Evolutionary conservation across 768 basidiomycete species (phyloP).

Genomic region (Pulveroboletus sp.): DNA sequence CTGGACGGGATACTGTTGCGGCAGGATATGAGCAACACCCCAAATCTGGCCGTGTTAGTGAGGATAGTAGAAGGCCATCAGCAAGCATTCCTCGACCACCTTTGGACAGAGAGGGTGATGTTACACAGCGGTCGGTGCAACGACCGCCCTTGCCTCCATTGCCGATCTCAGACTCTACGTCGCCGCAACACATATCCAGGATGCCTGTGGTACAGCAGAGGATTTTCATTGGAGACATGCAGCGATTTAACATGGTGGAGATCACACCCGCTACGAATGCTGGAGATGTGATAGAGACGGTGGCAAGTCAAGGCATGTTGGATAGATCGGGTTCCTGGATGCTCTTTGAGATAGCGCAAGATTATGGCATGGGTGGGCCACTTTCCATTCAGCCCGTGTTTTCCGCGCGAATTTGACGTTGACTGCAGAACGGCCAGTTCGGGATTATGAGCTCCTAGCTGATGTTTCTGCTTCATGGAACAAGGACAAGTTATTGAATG

Average conservation of each 20-base stretch:
- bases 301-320: constrained; percentile 64
- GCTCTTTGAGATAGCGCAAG: constrained; percentile 84
- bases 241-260: constrained; percentile 71
- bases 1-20: constrained; percentile 13
- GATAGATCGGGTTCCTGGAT: constrained; percentile 75
- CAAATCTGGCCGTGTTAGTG: constrained; percentile 23
- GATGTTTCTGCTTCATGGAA: constrained; percentile 88
- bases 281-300: constrained; percentile 62
- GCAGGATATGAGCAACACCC: constrained; percentile 15
- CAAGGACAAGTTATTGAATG: constrained; percentile 72
- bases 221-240: constrained; percentile 73
- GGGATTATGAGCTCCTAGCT: constrained; percentile 78
- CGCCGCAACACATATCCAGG: constrained; percentile 27
- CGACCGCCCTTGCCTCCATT: constrained; percentile 38
- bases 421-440: constrained; percentile 75
- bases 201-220: constrained; percentile 53
- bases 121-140: constrained; percentile 22
- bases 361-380: constrained; percentile 86
- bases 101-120: constrained; percentile 20
- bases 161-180: constrained; percentile 32
- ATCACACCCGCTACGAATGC: constrained; percentile 64
- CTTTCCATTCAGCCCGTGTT: not conserved
- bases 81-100: constrained; percentile 19
- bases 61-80: constrained; percentile 23
- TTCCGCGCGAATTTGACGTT: constrained; percentile 5